Evolutionary conservation across 495 filamentous ascomycete genomes (phyloP).

Genomic region (Venustampulla echinocandica): DNA sequence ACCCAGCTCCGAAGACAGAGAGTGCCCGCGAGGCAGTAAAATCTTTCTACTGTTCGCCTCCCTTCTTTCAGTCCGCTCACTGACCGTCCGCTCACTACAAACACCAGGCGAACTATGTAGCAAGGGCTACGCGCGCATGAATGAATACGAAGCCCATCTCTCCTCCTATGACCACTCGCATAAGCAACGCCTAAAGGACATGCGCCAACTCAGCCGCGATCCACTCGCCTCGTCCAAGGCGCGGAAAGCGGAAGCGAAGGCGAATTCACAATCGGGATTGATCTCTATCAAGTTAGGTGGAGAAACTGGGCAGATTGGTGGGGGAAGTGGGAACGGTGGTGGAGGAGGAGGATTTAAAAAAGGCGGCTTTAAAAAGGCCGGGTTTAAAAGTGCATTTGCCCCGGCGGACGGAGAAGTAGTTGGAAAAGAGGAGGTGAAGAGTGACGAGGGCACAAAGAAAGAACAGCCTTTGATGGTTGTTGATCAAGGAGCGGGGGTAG

Average conservation of each 20-base stretch:
- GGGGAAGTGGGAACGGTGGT: slow-evolving; percentile 1
- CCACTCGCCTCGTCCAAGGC: slow-evolving; percentile 50
- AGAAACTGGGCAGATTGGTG: slow-evolving; percentile 7
- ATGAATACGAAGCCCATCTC: slow-evolving; percentile 62
- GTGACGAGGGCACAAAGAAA: slow-evolving; percentile 6
- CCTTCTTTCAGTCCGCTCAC: background rate
- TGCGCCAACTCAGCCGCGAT: slow-evolving; percentile 56
- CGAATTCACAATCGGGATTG: slow-evolving; percentile 40
- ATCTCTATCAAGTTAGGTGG: slow-evolving; percentile 48
- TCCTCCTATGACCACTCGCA: slow-evolving; percentile 64
- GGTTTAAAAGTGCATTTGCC: slow-evolving; percentile 45
- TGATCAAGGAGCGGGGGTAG: slow-evolving; percentile 26
- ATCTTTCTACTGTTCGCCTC: slow-evolving; percentile 65
- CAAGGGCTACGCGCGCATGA: slow-evolving; percentile 62
- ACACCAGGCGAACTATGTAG: slow-evolving; percentile 48
- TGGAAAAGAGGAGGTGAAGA: slow-evolving; percentile 10
- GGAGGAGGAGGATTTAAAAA: slow-evolving; percentile 23
- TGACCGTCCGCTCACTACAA: background rate
- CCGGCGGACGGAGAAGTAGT: slow-evolving; percentile 27
- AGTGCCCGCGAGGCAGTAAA: slow-evolving; percentile 81
- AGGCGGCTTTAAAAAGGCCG: slow-evolving; percentile 47
- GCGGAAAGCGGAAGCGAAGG: slow-evolving; percentile 61
- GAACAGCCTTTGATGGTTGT: slow-evolving; percentile 17
- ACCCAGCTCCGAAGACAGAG: slow-evolving; percentile 60
- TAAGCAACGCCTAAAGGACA: slow-evolving; percentile 57